These are phyloP conservation scores for Magnusiomyces ingens DNA, from an alignment of 1,139 yeast genomes.

Conservation along the genomic window DNA sequence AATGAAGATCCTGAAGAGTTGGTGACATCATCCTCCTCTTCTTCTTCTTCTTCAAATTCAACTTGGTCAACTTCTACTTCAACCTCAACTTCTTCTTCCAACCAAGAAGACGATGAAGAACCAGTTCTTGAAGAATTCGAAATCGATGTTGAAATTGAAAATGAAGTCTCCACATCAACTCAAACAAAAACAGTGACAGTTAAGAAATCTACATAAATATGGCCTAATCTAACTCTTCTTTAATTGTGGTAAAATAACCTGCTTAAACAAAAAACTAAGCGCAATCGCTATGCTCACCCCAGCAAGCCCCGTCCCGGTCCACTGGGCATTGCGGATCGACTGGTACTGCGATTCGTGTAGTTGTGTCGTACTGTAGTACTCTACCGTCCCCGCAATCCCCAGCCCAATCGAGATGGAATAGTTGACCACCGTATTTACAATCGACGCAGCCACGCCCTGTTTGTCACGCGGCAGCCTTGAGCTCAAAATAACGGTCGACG, in stretches of 20 bases:
- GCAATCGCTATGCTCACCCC: conserved; percentile 41
- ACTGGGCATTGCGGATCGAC: conserved; percentile 43
- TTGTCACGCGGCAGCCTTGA: conserved; percentile 45
- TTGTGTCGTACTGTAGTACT: conserved; percentile 35
- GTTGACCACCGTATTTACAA: conserved; percentile 54
- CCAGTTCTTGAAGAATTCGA: too few relatives aligned
- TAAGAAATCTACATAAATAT: background rate
- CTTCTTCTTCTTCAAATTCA: too few relatives aligned
- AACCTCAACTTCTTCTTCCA: background rate
- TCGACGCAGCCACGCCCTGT: conserved; percentile 62
- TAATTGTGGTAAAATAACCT: background rate
- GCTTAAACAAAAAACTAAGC: conserved; percentile 1
- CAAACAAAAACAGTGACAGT: too few relatives aligned
- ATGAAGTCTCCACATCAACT: too few relatives aligned
- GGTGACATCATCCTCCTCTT: too few relatives aligned
- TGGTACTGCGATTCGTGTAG: conserved; percentile 29
- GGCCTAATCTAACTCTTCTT: background rate
- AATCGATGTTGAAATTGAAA: too few relatives aligned
- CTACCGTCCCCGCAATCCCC: conserved; percentile 61
- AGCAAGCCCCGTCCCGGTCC: conserved; percentile 47
- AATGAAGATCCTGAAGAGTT: background rate
- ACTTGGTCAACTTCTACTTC: background rate
- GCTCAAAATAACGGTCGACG: conserved; percentile 49
- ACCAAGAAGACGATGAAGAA: background rate
- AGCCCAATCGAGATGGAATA: conserved; percentile 58